Evolutionary conservation across 129 eudicot genomes (phyloP).

Genomic region (Flaveria robusta): DNA sequence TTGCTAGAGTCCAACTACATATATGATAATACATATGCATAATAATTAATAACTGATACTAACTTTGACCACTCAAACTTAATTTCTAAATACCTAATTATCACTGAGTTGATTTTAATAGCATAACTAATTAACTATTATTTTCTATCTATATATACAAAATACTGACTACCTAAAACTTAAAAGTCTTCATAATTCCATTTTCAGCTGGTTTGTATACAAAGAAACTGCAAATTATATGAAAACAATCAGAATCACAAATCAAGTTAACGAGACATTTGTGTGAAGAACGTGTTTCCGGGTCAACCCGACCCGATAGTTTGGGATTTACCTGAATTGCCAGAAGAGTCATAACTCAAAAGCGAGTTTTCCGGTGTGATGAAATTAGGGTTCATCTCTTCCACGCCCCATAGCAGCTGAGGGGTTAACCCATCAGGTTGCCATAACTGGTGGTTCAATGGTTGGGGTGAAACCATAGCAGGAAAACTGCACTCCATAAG

Average conservation of each 20-base stretch:
- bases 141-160: conserved; percentile 49
- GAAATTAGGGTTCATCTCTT: conserved; percentile 61
- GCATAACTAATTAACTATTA: conserved; percentile 24
- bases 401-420: conserved; percentile 71
- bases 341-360: conserved; percentile 65
- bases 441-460: conserved; percentile 56
- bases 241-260: background rate
- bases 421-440: conserved; percentile 53
- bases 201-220: conserved; percentile 75
- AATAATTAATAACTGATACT: conserved; percentile 17
- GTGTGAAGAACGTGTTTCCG: background rate
- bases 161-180: conserved; percentile 35
- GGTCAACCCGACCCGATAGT: background rate
- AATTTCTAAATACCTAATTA: conserved; percentile 25
- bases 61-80: conserved; percentile 19
- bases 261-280: no score
- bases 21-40: conserved; percentile 26
- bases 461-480: conserved; percentile 53
- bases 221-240: conserved; percentile 53
- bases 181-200: conserved; percentile 63
- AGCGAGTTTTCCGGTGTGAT: conserved; percentile 65
- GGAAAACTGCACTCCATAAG: conserved; percentile 52
- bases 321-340: conserved; percentile 58
- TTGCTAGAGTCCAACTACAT: conserved; percentile 32
- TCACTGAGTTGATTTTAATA: conserved; percentile 11